phyloP scores from a whole-genome alignment of 164 flowering plant species.

The Akebia trifoliata region DNA sequence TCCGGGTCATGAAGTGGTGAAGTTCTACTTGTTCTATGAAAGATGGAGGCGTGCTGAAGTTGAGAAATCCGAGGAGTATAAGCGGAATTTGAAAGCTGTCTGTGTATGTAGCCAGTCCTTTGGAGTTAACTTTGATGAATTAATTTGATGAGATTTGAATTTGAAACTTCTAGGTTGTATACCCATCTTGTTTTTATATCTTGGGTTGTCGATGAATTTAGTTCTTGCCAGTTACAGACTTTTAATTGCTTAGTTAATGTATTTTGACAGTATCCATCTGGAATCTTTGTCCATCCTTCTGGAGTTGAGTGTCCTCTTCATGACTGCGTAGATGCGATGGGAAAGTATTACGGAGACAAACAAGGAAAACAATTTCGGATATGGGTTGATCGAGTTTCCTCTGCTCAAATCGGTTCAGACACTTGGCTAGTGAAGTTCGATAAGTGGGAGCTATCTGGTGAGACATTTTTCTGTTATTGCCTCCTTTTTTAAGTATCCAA shows the following conservation, averaged over 20 bases:
- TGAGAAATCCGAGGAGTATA: slow-evolving; percentile 33
- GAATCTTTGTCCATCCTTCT: slow-evolving; percentile 55
- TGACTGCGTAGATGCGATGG: slow-evolving; percentile 33
- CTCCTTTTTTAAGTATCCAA: background rate
- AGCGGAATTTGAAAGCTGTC: slow-evolving; percentile 36
- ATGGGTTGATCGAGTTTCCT: slow-evolving; percentile 61
- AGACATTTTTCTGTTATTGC: slow-evolving; percentile 10
- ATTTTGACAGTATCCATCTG: slow-evolving; percentile 41
- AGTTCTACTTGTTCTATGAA: slow-evolving; percentile 64
- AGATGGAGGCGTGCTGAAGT: slow-evolving; percentile 73
- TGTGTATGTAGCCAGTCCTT: no score
- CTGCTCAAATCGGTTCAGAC: slow-evolving; percentile 44
- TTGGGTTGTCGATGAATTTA: no score
- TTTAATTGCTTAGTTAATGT: slow-evolving; percentile 8
- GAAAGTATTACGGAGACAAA: slow-evolving; percentile 46
- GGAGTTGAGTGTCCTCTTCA: slow-evolving; percentile 42
- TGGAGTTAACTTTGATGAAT: no score
- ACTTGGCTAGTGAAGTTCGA: slow-evolving; percentile 70
- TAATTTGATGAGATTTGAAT: no score
- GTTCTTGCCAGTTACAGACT: background rate
- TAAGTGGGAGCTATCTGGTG: slow-evolving; percentile 66
- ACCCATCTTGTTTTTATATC: no score
- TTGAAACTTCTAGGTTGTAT: no score
- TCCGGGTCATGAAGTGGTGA: slow-evolving; percentile 60
- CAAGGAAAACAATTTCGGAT: slow-evolving; percentile 51